Base-by-base conservation (phyloP, 192 early-diverging fungal species). In the Backusella tarrabulga region DNA sequence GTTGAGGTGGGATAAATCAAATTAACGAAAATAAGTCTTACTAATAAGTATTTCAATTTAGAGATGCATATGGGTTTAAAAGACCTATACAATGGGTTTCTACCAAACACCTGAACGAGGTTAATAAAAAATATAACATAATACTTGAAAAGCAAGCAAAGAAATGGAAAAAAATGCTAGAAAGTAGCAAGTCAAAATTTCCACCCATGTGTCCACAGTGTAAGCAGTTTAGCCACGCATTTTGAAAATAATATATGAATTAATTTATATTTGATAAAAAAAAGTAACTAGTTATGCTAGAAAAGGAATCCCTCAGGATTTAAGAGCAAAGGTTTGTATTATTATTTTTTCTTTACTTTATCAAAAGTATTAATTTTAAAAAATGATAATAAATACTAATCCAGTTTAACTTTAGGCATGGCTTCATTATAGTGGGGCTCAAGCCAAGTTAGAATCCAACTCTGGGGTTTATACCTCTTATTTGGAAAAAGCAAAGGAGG, bases 381-480 rank as follows among this genome's bases (percentile, higher is more conserved):
- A 38, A 63, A 63, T 34, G 29, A 35, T 67, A 75, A 38, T 29
- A 3, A 46, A 19, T 29, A 26, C 36, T 41, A 74, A 66, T 26
- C 26, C 3, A 21, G 67, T 17, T 34, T 54, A n/a, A 14, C 29
- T 78, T 34, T 80, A 89, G 81, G 85, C 81, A 73, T 93, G 93
- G 92, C 89, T 93, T 42, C 86, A 87, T 73, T 93, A 91, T 77
- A 91, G 87, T 73, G 94, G 94, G 3, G 93, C 91, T 23, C 87
- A 90, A 76, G 83, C 82, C 26, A 87, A 88, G 69, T 79, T 83
- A 75, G 77, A 82, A 9, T 81, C 86, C 1, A 87, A 92, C 54
- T 81, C 85, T 3, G 90, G 86, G 19, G 77, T 93, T 6, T 94
- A 88, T 74, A 77, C 87, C 38, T 69, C 84, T 75, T 79, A 93